Evolutionary conservation across 2,329 filamentous ascomycete species (phyloP).

Genomic region (Trichophaea hybrida): DNA sequence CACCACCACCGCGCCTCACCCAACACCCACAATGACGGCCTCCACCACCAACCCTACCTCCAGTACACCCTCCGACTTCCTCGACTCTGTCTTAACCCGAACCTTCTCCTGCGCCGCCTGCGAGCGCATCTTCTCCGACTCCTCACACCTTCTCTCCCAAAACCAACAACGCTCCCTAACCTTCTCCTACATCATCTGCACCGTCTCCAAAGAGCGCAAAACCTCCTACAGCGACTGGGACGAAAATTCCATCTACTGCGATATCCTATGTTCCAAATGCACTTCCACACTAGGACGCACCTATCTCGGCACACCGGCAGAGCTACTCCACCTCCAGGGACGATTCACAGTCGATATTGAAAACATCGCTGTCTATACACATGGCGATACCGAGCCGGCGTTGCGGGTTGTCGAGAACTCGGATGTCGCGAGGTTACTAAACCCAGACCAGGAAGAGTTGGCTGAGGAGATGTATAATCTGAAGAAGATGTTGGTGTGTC

Average conservation of each 20-base stretch:
- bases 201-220: neutral
- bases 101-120: conserved; percentile 18
- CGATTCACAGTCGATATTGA: neutral
- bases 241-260: neutral
- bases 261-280: conserved; percentile 19
- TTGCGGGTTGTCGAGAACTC: neutral
- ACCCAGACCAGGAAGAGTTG: neutral
- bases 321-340: conserved; percentile 14
- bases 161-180: neutral
- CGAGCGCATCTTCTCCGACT: conserved; percentile 20
- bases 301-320: conserved; percentile 18
- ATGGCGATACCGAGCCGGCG: neutral
- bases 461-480: neutral
- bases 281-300: conserved; percentile 10
- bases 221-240: neutral
- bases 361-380: neutral
- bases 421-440: neutral
- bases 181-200: neutral
- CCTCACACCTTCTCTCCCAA: neutral
- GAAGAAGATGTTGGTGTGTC: neutral
- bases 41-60: neutral
- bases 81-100: conserved; percentile 1
- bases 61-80: neutral
- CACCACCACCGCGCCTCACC: neutral
- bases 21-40: neutral